Conservation (phyloP, 495 filamentous ascomycete genomes). For the Chaetomium cochliodes region DNA sequence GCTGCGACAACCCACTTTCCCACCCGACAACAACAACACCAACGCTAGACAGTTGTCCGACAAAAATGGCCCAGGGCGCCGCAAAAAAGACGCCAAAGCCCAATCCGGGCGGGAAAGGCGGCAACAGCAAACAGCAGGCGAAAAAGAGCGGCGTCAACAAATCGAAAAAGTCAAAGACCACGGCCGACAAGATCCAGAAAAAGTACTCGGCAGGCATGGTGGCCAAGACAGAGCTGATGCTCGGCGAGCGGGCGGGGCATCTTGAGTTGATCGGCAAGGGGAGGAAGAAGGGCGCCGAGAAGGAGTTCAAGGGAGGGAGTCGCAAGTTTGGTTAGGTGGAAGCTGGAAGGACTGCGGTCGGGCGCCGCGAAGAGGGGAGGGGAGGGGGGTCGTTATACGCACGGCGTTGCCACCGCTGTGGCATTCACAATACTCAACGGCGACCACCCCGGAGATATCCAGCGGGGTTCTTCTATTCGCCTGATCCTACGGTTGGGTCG, state of each 20-base stretch:
- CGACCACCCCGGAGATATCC: neutral
- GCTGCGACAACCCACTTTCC: neutral
- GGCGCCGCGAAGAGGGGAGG: neutral
- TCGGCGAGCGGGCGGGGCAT: constrained; percentile 50
- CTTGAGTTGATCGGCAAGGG: constrained; percentile 52
- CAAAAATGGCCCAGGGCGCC: constrained; percentile 49
- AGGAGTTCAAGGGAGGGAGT: constrained; percentile 43
- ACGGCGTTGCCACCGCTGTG: neutral
- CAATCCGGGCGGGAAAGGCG: constrained; percentile 29
- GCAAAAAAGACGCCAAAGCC: constrained; percentile 39
- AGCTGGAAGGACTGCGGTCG: neutral
- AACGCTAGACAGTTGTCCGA: neutral
- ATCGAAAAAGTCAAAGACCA: constrained; percentile 42
- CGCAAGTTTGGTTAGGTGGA: constrained; percentile 50
- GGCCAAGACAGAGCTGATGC: constrained; percentile 46
- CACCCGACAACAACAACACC: neutral
- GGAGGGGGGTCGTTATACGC: neutral
- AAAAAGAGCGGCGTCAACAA: constrained; percentile 32
- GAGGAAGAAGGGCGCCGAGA: constrained; percentile 37
- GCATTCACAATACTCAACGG: neutral
- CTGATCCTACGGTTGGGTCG: too few species aligned
- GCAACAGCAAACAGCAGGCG: constrained; percentile 33
- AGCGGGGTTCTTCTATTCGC: neutral
- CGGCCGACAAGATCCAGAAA: constrained; percentile 44
- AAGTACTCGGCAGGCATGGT: constrained; percentile 46